A percentile compares a stretch with the other conserved stretches of the same genome.
These are phyloP conservation scores for Serendipita vermifera DNA, from an alignment of 768 basidiomycete species.

Conservation along the genomic window DNA sequence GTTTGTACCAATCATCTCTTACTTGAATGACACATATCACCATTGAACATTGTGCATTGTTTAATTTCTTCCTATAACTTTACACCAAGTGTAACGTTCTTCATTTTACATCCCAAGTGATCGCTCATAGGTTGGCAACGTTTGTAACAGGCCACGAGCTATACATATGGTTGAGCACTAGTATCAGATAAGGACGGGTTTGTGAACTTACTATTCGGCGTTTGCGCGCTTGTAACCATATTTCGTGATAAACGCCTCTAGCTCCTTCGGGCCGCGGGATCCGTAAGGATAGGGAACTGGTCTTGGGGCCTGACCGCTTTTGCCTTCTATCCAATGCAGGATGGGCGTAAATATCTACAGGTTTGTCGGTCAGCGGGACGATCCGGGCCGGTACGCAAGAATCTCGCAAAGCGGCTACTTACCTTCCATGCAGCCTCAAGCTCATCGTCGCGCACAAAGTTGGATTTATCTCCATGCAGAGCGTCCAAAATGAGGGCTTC, in stretches of 20 bases:
- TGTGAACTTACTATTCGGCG: constrained; percentile 55
- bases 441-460: constrained; percentile 97
- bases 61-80: too few relatives aligned
- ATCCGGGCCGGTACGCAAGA: neutral
- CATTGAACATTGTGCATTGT: too few relatives aligned
- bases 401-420: constrained; percentile 21
- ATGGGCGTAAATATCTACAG: constrained; percentile 83
- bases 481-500: constrained; percentile 92
- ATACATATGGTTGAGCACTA: constrained; percentile 12
- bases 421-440: constrained; percentile 98
- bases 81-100: neutral
- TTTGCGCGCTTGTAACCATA: constrained; percentile 63
- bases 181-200: constrained; percentile 8
- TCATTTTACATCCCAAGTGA: neutral
- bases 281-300: constrained; percentile 82
- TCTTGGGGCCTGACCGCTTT: constrained; percentile 48
- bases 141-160: constrained; percentile 69
- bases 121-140: constrained; percentile 40
- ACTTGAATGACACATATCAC: too few relatives aligned
- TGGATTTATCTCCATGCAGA: constrained; percentile 95
- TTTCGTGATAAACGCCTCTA: constrained; percentile 60
- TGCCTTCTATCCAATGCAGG: constrained; percentile 90
- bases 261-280: constrained; percentile 79
- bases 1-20: too few relatives aligned
- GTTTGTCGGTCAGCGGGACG: neutral